phyloP scores from a whole-genome alignment of 805 yeast genomes.

The Starmera caribaea region DNA sequence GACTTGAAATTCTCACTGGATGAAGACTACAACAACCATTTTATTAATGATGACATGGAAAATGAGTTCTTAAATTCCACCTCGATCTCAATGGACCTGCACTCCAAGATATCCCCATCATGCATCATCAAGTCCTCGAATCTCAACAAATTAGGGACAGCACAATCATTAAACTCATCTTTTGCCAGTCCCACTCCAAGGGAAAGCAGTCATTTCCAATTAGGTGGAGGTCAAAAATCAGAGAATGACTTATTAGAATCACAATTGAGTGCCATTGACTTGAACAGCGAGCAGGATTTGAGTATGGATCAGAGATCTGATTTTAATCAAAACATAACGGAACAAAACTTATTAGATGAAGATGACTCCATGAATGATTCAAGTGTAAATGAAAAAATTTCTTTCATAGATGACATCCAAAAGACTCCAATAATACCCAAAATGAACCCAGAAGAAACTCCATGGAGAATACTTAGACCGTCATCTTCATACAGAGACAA shows the following conservation, averaged over 20 bases:
- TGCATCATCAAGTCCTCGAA: constrained; percentile 16
- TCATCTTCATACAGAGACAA: constrained; percentile 8
- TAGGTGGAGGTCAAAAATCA: constrained; percentile 3
- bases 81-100: constrained; percentile 7
- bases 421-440: constrained; percentile 22
- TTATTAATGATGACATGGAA: constrained; percentile 4
- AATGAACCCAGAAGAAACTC: constrained; percentile 25
- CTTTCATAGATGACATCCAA: constrained; percentile 19
- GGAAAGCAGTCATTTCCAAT: constrained; percentile 6
- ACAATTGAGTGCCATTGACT: too few relatives aligned
- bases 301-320: too few relatives aligned
- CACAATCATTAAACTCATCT: not conserved
- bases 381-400: not conserved
- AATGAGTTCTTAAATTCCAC: constrained; percentile 19
- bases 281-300: too few relatives aligned
- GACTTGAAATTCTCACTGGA: not conserved
- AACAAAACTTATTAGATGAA: not conserved
- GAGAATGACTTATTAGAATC: not conserved
- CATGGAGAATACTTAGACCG: constrained; percentile 24
- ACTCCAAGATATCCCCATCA: constrained; percentile 10
- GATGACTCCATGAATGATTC: constrained; percentile 6
- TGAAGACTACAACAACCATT: too few relatives aligned
- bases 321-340: too few relatives aligned
- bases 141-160: constrained; percentile 7
- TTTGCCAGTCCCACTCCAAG: constrained; percentile 14